Percentiles rank a stretch among this genome's conserved stretches.
These are phyloP conservation scores for Aspergillus bridgeri DNA, from an alignment of 495 filamentous ascomycete species.

Conservation along the genomic window DNA sequence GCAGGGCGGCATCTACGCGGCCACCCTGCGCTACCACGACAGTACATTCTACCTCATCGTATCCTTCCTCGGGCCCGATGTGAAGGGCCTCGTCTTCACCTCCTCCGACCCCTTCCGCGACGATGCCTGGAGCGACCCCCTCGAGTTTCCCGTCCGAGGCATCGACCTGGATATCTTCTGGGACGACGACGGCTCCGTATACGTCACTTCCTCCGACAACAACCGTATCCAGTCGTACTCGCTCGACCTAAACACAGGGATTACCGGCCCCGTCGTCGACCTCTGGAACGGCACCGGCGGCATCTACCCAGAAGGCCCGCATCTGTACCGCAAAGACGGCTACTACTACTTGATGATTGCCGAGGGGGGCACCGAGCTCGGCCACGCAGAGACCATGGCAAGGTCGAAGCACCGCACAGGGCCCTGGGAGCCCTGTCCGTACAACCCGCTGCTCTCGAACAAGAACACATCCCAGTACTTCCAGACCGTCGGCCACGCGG, in stretches of 20 bases:
- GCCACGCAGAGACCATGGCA: constrained; percentile 53
- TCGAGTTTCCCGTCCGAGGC: constrained; percentile 27
- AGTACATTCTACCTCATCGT: constrained; percentile 40
- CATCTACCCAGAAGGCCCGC: constrained; percentile 54
- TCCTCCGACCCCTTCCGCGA: constrained; percentile 10
- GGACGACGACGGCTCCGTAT: constrained; percentile 24
- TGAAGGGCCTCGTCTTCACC: constrained; percentile 1
- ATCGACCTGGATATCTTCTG: constrained; percentile 25
- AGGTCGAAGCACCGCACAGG: constrained; percentile 48
- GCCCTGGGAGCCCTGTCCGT: constrained; percentile 50
- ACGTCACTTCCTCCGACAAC: constrained; percentile 20
- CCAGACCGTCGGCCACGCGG: constrained; percentile 38
- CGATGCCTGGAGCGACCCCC: constrained; percentile 27
- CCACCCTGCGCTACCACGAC: constrained; percentile 23
- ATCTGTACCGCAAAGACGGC: constrained; percentile 58
- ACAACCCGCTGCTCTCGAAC: constrained; percentile 55
- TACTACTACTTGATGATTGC: constrained; percentile 64
- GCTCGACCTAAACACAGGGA: constrained; percentile 45
- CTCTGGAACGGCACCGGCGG: constrained; percentile 52
- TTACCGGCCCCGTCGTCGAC: constrained; percentile 24
- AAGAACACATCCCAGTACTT: constrained; percentile 40
- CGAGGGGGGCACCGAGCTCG: constrained; percentile 55
- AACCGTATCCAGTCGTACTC: constrained; percentile 26
- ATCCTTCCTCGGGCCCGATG: constrained; percentile 9
- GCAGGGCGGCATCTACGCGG: constrained; percentile 19